These are phyloP conservation scores for Microdochium nivale DNA, from an alignment of 2,329 filamentous ascomycete genomes.

Conservation along the genomic window DNA sequence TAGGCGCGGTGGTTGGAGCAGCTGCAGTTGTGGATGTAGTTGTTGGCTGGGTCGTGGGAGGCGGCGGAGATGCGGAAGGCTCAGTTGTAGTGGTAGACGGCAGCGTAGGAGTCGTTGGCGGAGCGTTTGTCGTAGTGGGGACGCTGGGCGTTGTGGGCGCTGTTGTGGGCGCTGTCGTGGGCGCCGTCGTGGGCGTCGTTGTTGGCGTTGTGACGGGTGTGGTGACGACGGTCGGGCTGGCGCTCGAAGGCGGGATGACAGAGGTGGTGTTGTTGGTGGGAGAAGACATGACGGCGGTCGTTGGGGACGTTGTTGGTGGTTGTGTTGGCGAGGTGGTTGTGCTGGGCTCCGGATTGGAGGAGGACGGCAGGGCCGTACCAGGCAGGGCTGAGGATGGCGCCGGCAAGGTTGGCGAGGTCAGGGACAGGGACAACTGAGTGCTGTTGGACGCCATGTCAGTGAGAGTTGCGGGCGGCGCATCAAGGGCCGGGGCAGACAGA, in stretches of 20 bases:
- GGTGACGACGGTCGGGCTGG: not conserved
- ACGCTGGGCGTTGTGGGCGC: not conserved
- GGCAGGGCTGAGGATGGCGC: not conserved
- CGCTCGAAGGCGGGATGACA: not conserved
- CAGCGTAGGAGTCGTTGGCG: slow-evolving; percentile 2
- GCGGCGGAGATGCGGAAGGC: slow-evolving; percentile 2
- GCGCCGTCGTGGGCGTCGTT: slow-evolving; percentile 5
- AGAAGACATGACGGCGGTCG: slow-evolving; percentile 22
- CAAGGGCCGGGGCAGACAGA: not conserved
- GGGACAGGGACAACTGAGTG: not conserved
- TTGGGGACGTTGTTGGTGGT: slow-evolving; percentile 14
- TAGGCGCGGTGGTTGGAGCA: slow-evolving; percentile 7
- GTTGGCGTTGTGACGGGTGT: slow-evolving; percentile 3
- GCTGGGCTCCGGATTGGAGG: slow-evolving; percentile 1
- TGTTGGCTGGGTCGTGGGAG: slow-evolving; percentile 3
- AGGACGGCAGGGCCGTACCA: no score
- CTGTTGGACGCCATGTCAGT: slow-evolving; percentile 1
- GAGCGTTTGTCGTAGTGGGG: slow-evolving; percentile 1
- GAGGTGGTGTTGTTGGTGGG: slow-evolving; percentile 6
- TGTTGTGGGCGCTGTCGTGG: slow-evolving; percentile 2
- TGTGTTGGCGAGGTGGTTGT: no score
- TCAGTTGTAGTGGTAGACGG: slow-evolving; percentile 4
- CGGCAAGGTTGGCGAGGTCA: not conserved
- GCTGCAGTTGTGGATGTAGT: slow-evolving; percentile 11
- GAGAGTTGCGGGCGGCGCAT: not conserved